These are phyloP conservation scores for Gnaphalium uliginosum DNA, from an alignment of 129 eudicot species.

Conservation along the genomic window DNA sequence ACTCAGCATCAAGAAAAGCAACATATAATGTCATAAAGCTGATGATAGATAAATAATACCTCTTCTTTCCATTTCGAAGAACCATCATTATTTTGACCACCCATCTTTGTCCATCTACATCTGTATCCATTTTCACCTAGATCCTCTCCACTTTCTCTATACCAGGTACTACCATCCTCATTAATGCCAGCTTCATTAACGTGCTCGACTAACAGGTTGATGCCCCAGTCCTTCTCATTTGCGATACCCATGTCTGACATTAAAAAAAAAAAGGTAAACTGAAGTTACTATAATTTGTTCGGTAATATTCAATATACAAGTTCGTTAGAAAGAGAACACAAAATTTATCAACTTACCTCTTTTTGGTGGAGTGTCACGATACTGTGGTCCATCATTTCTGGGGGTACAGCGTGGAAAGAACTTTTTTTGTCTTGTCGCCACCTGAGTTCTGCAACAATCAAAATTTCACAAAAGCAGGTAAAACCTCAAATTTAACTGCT, in stretches of 20 bases:
- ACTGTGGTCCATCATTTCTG: conserved; percentile 76
- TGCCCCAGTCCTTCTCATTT: conserved; percentile 95
- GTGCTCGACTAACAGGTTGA: conserved; percentile 55
- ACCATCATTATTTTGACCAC: conserved; percentile 75
- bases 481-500: conserved; percentile 1
- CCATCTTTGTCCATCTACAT: conserved; percentile 96
- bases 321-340: not conserved
- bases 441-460: conserved; percentile 50
- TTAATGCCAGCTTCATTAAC: conserved; percentile 76
- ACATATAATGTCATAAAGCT: not conserved
- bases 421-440: conserved; percentile 61
- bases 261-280: not conserved
- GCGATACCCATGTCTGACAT: conserved; percentile 84
- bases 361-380: conserved; percentile 94
- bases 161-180: conserved; percentile 89
- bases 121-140: conserved; percentile 84
- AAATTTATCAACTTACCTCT: conserved; percentile 56
- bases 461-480: conserved; percentile 12
- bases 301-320: too few relatives aligned
- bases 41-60: conserved; percentile 30
- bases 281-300: not conserved
- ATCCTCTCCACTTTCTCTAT: conserved; percentile 85
- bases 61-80: conserved; percentile 93
- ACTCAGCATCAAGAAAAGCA: not conserved
- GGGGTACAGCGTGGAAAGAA: conserved; percentile 77